A percentile compares a stretch with the other conserved stretches of the same genome.
Evolutionary conservation across 371 early-diverging fungal species (phyloP).

Genomic region (Dinochytrium kinnereticum): DNA sequence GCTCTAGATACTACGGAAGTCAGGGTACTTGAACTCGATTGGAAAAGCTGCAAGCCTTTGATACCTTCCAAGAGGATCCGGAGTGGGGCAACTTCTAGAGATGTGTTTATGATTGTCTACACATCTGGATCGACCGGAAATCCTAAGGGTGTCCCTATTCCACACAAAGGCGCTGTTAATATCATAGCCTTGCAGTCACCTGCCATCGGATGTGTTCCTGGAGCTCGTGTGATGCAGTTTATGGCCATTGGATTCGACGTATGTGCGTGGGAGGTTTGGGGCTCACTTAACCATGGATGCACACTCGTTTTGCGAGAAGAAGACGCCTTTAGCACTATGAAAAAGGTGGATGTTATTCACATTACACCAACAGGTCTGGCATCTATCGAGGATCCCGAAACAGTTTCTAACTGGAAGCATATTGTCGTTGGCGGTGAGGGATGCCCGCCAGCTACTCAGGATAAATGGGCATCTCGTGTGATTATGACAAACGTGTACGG

Average conservation of each 20-base stretch:
- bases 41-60: background rate
- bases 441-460: conserved; percentile 25
- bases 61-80: background rate
- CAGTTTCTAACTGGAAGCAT: conserved; percentile 20
- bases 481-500: conserved; percentile 41
- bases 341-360: conserved; percentile 22
- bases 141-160: conserved; percentile 57
- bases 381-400: conserved; percentile 12
- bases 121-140: conserved; percentile 61
- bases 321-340: conserved; percentile 16
- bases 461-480: conserved; percentile 27
- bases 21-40: background rate
- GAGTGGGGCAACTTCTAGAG: background rate
- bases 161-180: conserved; percentile 38
- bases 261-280: conserved; percentile 10
- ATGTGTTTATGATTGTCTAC: conserved; percentile 35
- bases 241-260: conserved; percentile 15
- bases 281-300: conserved; percentile 26
- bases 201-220: background rate
- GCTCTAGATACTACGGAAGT: background rate
- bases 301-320: conserved; percentile 34
- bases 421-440: conserved; percentile 31
- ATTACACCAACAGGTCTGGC: conserved; percentile 36
- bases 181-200: background rate
- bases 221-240: background rate